Conservation (phyloP, 2,329 filamentous ascomycete genomes). For the Ophiocordyceps unilateralis region DNA sequence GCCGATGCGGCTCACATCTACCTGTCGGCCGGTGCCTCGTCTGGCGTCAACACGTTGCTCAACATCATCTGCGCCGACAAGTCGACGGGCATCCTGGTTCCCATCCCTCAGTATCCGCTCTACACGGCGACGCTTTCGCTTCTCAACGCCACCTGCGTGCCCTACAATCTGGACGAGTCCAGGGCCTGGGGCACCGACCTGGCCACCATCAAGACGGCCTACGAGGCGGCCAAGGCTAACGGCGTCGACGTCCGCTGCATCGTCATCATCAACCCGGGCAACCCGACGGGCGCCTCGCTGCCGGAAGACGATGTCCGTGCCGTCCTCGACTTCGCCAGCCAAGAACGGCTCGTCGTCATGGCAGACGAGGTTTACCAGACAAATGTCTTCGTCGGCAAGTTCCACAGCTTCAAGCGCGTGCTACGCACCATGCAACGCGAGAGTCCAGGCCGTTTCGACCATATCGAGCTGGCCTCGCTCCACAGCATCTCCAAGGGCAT, state of each 20-base stretch:
- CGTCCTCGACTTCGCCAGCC: slow-evolving; percentile 73
- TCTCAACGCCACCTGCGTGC: slow-evolving; percentile 71
- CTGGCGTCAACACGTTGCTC: slow-evolving; percentile 85
- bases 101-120: slow-evolving; percentile 93
- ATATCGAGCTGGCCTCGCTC: slow-evolving; percentile 76
- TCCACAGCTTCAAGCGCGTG: slow-evolving; percentile 87
- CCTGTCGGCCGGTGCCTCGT: slow-evolving; percentile 79
- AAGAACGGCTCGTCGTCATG: slow-evolving; percentile 75
- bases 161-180: slow-evolving; percentile 83
- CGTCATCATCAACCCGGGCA: slow-evolving; percentile 95
- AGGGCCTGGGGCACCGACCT: slow-evolving; percentile 80
- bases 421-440: slow-evolving; percentile 67
- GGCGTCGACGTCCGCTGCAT: slow-evolving; percentile 83
- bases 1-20: slow-evolving; percentile 71
- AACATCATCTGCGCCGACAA: slow-evolving; percentile 69
- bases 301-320: slow-evolving; percentile 60
- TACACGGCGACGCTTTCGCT: slow-evolving; percentile 87
- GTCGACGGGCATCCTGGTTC: slow-evolving; percentile 71
- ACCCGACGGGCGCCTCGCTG: slow-evolving; percentile 84
- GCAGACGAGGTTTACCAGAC: slow-evolving; percentile 99
- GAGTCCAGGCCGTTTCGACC: slow-evolving; percentile 58
- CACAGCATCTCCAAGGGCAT: slow-evolving; percentile 96
- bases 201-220: slow-evolving; percentile 53
- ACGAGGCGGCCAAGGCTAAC: slow-evolving; percentile 55
- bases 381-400: slow-evolving; percentile 88